These are phyloP conservation scores for Elaeagnus macrophylla DNA, from an alignment of 306 rosid genomes.

Conservation along the genomic window DNA sequence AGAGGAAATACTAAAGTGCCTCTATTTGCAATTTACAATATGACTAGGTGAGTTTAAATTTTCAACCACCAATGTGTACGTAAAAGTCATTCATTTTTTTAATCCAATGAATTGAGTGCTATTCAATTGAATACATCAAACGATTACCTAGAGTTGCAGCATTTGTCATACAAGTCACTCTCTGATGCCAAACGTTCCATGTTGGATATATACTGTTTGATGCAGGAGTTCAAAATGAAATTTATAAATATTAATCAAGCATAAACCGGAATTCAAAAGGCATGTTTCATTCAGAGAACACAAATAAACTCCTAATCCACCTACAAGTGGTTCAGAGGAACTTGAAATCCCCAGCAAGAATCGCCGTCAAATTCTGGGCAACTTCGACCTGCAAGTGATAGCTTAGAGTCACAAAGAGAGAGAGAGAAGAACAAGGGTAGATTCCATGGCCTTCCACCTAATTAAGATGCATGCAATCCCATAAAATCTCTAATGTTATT, in stretches of 20 bases:
- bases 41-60: not conserved
- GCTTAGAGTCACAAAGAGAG: constrained; percentile 13
- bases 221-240: constrained; percentile 19
- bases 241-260: constrained; percentile 18
- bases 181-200: constrained; percentile 97
- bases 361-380: constrained; percentile 50
- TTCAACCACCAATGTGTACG: not conserved
- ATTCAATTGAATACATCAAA: not conserved
- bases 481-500: constrained; percentile 58
- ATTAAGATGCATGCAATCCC: constrained; percentile 98
- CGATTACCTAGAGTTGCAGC: constrained; percentile 64
- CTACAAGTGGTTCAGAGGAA: constrained; percentile 73
- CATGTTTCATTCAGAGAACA: constrained; percentile 8
- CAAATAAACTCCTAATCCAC: constrained; percentile 29
- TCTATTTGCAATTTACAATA: too few species aligned
- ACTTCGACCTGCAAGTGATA: constrained; percentile 62
- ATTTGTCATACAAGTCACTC: too few species aligned
- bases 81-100: not conserved
- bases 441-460: constrained; percentile 39
- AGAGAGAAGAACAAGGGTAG: constrained; percentile 1
- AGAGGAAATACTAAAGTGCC: too few species aligned
- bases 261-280: constrained; percentile 16
- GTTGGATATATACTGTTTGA: constrained; percentile 82
- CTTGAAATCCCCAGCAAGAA: constrained; percentile 80
- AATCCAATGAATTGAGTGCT: not conserved